phyloP scores from a whole-genome alignment of 2,329 filamentous ascomycete species.

The Fusarium xylarioides region DNA sequence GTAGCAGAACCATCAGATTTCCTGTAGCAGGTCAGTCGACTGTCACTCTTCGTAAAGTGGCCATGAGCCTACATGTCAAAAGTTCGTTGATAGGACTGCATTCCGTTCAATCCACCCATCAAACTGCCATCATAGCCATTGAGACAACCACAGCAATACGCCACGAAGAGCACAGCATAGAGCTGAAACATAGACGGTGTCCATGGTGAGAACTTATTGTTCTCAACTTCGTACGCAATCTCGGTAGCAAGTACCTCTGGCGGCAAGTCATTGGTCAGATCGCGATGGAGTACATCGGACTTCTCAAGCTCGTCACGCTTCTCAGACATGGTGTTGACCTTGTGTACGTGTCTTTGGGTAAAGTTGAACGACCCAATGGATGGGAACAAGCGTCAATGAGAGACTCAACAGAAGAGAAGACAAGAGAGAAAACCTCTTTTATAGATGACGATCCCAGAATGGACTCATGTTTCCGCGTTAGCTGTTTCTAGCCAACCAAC shows the following conservation, averaged over 20 bases:
- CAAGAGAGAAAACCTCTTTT: neutral
- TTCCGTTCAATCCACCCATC: constrained; percentile 42
- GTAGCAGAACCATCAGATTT: constrained; percentile 28
- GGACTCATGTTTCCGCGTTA: neutral
- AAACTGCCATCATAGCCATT: constrained; percentile 37
- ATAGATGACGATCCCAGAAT: neutral
- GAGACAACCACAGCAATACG: constrained; percentile 64
- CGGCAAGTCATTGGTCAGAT: constrained; percentile 1
- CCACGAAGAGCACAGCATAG: constrained; percentile 57
- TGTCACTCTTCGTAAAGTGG: accelerated
- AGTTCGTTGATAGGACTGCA: constrained; percentile 38
- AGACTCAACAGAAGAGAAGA: neutral
- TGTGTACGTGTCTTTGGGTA: neutral
- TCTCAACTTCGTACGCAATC: constrained; percentile 52
- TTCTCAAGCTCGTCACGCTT: constrained; percentile 11
- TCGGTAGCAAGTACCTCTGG: constrained; percentile 46
- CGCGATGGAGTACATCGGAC: neutral
- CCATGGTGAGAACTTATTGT: constrained; percentile 56
- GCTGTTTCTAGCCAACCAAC: neutral
- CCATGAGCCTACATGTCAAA: constrained; percentile 19
- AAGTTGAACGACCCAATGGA: neutral
- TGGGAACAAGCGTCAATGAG: neutral
- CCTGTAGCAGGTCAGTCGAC: neutral
- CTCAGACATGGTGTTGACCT: neutral
- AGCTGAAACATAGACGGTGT: constrained; percentile 60